Base-by-base conservation (phyloP, 1,284 basidiomycete genomes). In the Coniferiporia sulphurascens region DNA sequence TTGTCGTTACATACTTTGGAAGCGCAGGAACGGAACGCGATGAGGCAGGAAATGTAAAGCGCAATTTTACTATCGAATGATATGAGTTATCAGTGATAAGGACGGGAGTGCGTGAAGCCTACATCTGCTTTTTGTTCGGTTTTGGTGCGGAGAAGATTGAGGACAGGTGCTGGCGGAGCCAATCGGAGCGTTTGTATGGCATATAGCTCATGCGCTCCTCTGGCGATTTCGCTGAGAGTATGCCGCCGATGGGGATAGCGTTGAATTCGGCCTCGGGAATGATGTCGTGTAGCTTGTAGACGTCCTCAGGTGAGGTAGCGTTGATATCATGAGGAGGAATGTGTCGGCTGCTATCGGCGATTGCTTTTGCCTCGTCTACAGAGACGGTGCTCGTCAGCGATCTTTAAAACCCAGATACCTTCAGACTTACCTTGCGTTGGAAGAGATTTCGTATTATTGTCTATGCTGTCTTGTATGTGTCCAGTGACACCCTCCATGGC, bases 401-500 rank as follows among this genome's bases (percentile, higher is more conserved):
- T 12, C 50, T 4, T 4, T 36, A 34, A 54, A 38, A 15, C 48
- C 21, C 48, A 58, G 17, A 55, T 12, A 35, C 41, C n/a, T 2
- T 17, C 50, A 43, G 4, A 71, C 81, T 43, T 56, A 89, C 90
- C 87, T 67, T 76, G 71, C 0, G 85, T 85, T 65, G 89, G 84
- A 48, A 93, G 73, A 19, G 81, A 80, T 51, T 76, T 78, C 0
- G 88, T 86, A 48, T 83, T 86, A 62, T 80, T 83, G 51, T 86
- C 83, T 64, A 98, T 95, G 49, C 86, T 83, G 34, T 87, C 82
- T 76, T 91, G 89, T 56, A 98, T 75, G 72, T 91, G 85, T 52
- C 78, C 80, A 65, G 87, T 84, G 19, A 94, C 87, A 12, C 83
- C 83, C 68, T 88, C 81, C 89, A 96, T 93, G 1, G 92, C 91